Evolutionary conservation across 192 early-diverging fungal species (phyloP).

Genomic region (Coemansia sp.): DNA sequence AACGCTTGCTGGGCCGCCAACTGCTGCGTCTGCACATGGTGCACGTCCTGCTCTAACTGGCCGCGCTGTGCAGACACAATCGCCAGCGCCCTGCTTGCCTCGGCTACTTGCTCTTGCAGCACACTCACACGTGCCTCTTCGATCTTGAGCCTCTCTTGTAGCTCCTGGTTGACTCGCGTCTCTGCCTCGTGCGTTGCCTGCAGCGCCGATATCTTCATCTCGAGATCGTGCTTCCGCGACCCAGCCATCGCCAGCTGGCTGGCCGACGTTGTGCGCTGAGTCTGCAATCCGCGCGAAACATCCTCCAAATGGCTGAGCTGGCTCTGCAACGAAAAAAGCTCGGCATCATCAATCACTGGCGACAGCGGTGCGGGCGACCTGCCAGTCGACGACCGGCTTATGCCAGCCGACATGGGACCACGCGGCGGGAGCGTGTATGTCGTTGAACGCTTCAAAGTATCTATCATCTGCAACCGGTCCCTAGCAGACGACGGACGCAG

Average conservation of each 20-base stretch:
- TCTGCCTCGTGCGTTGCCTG: constrained; percentile 55
- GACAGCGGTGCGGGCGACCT: constrained; percentile 35
- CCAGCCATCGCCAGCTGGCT: constrained; percentile 34
- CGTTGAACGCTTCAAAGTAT: constrained; percentile 34
- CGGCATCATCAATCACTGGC: constrained; percentile 25
- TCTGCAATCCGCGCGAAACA: constrained; percentile 45
- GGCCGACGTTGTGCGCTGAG: constrained; percentile 37
- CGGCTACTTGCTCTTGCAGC: constrained; percentile 38
- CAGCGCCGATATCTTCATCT: constrained; percentile 41
- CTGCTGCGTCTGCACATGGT: constrained; percentile 51
- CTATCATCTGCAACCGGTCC: constrained; percentile 21
- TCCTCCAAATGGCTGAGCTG: constrained; percentile 50
- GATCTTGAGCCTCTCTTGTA: constrained; percentile 43
- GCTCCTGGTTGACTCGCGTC: constrained; percentile 52
- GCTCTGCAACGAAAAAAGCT: constrained; percentile 35
- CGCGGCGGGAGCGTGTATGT: constrained; percentile 35
- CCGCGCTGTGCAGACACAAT: constrained; percentile 42
- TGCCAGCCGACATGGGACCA: constrained; percentile 12
- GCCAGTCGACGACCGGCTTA: constrained; percentile 29
- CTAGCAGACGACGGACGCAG: constrained; percentile 31
- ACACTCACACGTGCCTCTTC: constrained; percentile 34
- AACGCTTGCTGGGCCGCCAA: constrained; percentile 40
- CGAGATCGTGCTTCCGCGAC: constrained; percentile 55
- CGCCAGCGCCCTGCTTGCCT: constrained; percentile 36
- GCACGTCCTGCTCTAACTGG: constrained; percentile 48